phyloP scores from a whole-genome alignment of 2,329 filamentous ascomycete species.

The Microdochium bolleyi region DNA sequence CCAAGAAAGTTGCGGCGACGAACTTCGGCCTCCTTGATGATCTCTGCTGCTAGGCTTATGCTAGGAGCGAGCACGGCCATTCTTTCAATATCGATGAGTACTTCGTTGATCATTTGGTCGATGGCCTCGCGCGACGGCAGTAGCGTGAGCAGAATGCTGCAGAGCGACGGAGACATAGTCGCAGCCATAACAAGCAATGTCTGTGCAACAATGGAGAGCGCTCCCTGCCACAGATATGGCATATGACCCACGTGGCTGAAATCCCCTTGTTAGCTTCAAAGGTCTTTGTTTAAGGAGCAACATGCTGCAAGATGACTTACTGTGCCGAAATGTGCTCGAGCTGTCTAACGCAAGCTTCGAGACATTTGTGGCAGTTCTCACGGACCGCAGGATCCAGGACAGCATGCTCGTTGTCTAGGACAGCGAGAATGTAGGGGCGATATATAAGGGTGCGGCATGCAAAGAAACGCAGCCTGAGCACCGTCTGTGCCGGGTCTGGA shows the following conservation, averaged over 20 bases:
- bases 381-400: conserved; percentile 64
- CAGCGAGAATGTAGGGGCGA: conserved; percentile 72
- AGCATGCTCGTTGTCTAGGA: conserved; percentile 68
- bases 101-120: conserved; percentile 70
- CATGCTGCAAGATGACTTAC: conserved; percentile 36
- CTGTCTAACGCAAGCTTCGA: conserved; percentile 73
- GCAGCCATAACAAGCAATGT: conserved; percentile 77
- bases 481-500: conserved; percentile 69
- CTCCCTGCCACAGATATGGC: conserved; percentile 80
- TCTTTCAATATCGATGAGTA: conserved; percentile 67
- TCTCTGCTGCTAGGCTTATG: conserved; percentile 67
- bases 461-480: conserved; percentile 72
- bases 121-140: conserved; percentile 25
- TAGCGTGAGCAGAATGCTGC: conserved; percentile 34
- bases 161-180: conserved; percentile 69
- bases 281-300: conserved; percentile 13
- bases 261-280: conserved; percentile 27
- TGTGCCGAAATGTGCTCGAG: conserved; percentile 72
- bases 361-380: conserved; percentile 72
- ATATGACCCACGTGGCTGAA: conserved; percentile 70
- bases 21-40: conserved; percentile 71
- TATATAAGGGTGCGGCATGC: conserved; percentile 84
- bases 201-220: conserved; percentile 75
- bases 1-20: conserved; percentile 57
- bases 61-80: conserved; percentile 72